Base-by-base conservation (phyloP, 441 rosid species). In the Jatropha podagrica region DNA sequence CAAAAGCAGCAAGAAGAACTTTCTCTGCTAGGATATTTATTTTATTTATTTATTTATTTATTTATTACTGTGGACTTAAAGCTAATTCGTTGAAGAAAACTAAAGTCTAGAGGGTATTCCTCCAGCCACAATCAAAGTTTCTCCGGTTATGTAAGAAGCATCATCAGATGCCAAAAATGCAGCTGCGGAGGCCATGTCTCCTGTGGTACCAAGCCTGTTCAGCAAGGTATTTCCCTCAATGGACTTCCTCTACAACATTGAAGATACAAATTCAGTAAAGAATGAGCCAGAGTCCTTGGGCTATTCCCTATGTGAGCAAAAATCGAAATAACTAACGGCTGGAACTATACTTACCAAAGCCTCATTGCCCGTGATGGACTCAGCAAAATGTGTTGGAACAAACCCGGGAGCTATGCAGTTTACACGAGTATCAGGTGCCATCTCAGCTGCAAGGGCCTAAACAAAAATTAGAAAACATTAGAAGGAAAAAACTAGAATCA, bases 81-180 rank as follows among this genome's bases (percentile, higher is more conserved):
- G 37, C 8, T 59, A 4, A 20, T 59, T 37, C 63, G 2, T 23
- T 59, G 38, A 59, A 59, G 17, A 49, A 17, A 71, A 20, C 78
- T 77, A 95, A 41, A 96, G 94, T 77, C 97, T 87, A 40, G 99
- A 92, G 11, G 97, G 91, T 78, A 86, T 81, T 46, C 97, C 98
- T 69, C 99, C 97, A 0, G 97, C 97, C 12, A 93, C 98, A 54
- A 91, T 93, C 69, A 95, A 52, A 67, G 87, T 91, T 83, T 93
- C 99, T 68, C 96, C 97, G 0, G 99, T 96, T 71, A 93, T 86
- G 75, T 89, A 93, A 58, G 87, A 82, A 76, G 97, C 93, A 69
- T 96, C 98, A 55, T 90, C 92, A 8, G 97, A 95, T 40, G 96
- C 98, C 82, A 91, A 85, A 85, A 96, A 93, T 76, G 97, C 97